Evolutionary conservation across 1,284 basidiomycete genomes (phyloP), one percentile per base, ranked within the genome.

Genomic region (Ceratobasidium sp.): DNA sequence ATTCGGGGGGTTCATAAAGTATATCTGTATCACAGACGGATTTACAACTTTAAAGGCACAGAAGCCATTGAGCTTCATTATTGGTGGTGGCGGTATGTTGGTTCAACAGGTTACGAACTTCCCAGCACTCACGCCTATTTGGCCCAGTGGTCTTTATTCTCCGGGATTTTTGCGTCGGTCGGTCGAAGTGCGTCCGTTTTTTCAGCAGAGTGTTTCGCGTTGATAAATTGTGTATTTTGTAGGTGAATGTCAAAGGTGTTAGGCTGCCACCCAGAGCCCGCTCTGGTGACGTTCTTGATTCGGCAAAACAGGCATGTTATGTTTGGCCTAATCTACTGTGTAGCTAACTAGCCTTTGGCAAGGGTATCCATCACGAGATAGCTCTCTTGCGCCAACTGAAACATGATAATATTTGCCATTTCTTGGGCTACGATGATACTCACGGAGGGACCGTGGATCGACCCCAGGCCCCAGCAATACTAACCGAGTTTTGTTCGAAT

Each of bases 311-410:
- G 62, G 62, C 23, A 7, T 20, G 62, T 16, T 4, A 12, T 8
- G 18, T 3, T n/a, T 10, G 7, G 8, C n/a, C 12, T 41, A 41
- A 41, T 12, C 8, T 35, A 35, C 18, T 2, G 57, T 38, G 23
- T 6, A n/a, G 7, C 16, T 41, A 20, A 64, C 38, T 23, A 4
- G 8, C 12, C 14, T 12, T 41, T 23, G 20, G 12, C 16, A 23
- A 64, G 62, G 20, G 62, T 1, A 64, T 64, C 23, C n/a, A 64
- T 16, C 62, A 64, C n/a, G 62, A 64, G n/a, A 41, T 64, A 12
- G 62, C 62, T 2, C 62, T 64, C 4, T 44, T 64, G 62, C 30
- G 62, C 20, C 62, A 64, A 23, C 38, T 64, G 38, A 64, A 64
- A 64, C 62, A 64, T 20, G 20, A 41, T 3, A 64, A 64, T n/a